Percentiles rank a stretch among this genome's conserved stretches.
Evolutionary conservation across 2,329 filamentous ascomycete species (phyloP).

Genomic region (Thelonectria discophora): DNA sequence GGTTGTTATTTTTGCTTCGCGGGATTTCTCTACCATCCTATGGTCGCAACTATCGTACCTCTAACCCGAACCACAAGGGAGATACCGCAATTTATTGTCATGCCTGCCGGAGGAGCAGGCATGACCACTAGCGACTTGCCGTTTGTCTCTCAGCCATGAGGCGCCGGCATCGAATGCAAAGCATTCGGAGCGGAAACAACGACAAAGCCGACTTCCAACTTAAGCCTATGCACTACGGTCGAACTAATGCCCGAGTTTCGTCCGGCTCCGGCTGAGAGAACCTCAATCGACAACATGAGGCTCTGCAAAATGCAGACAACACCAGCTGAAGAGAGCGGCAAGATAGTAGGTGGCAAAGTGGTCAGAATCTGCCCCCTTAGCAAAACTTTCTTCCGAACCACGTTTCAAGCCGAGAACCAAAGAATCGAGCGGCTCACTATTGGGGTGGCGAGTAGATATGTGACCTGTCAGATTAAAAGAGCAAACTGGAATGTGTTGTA

Average conservation of each 20-base stretch:
- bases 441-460: not conserved
- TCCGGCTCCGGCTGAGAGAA: not conserved
- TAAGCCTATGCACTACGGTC: not conserved
- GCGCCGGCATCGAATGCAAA: not conserved
- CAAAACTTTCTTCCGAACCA: not conserved
- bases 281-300: not conserved
- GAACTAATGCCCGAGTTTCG: not conserved
- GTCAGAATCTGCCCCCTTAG: not conserved
- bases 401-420: not conserved
- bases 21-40: not conserved
- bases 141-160: not conserved
- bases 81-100: not conserved
- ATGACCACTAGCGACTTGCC: not conserved
- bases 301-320: not conserved
- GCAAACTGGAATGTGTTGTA: not conserved
- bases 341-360: conserved; percentile 2
- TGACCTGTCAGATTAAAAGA: conserved; percentile 8
- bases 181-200: not conserved
- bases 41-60: not conserved
- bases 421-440: not conserved
- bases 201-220: not conserved
- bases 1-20: not conserved
- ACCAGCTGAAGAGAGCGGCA: not conserved
- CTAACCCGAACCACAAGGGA: not conserved
- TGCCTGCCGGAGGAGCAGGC: not conserved